Base-by-base conservation (phyloP, 257 asterid species). In the Plectranthus barbatus region DNA sequence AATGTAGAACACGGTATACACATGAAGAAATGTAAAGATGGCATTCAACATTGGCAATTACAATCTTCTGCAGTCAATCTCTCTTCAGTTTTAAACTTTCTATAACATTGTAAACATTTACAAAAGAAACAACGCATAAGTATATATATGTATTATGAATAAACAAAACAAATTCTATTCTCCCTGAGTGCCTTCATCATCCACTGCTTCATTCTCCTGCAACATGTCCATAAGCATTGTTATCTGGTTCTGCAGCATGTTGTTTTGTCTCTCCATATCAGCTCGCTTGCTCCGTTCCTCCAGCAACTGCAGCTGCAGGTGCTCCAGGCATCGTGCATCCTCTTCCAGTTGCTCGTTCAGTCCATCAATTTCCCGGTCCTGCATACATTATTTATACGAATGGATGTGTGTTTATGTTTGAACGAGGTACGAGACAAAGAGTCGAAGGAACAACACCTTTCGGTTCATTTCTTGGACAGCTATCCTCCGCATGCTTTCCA, bases 381-480 rank as follows among this genome's bases (percentile, higher is more conserved):
- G 89, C 75, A 73, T 4, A 21, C n/a, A 56, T 15, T n/a, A 13
- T 20, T 19, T 20, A 9, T 50, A 57, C 8, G 1, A 61, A 39
- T 14, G 23, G n/a, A n/a, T n/a, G n/a, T n/a, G n/a, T n/a, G 4
- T 39, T 33, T 39, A 56, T 11, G 10, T 40, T 60, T 36, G 7
- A n/a, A 26, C 24, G 0, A 9, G 4, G 34, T 14, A 17, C 4
- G 33, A 8, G 46, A 31, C n/a, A 47, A 18, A 52, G 36, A 53
- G 5, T n/a, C n/a, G n/a, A n/a, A n/a, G n/a, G n/a, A n/a, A 5
- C 26, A 9, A 23, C 13, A 92, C 99, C 96, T 92, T 92, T 60
- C 96, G 77, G 47, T 92, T 92, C 96, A 92, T 92, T 78, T 92
- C 99, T 66, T 86, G 99, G 9, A 92, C 84, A 0, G 99, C 99